A percentile compares a stretch with the other conserved stretches of the same genome.
Conservation (phyloP, 495 filamentous ascomycete genomes). For the Aspergillus taichungensis region DNA sequence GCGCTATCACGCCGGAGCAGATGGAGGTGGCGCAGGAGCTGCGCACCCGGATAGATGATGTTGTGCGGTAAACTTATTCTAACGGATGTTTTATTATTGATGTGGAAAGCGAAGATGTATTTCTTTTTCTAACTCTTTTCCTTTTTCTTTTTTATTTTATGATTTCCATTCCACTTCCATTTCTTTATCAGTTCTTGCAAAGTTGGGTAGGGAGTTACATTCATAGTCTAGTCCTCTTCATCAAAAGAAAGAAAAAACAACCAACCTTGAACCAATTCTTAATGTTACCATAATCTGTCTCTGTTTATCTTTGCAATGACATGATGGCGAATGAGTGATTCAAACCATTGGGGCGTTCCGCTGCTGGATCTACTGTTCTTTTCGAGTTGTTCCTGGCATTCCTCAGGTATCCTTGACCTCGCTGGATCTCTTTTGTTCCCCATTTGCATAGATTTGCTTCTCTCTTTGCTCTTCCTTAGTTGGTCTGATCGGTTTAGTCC, state of each 20-base stretch:
- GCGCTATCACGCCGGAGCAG: slow-evolving; percentile 23
- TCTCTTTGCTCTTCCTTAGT: background rate
- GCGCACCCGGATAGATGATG: slow-evolving; percentile 35
- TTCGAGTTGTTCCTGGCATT: no score
- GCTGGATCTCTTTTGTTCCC: background rate
- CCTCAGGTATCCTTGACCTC: background rate
- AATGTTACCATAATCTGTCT: background rate
- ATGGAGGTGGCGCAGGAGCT: slow-evolving; percentile 28
- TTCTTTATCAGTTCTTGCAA: background rate
- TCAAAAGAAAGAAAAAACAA: no score
- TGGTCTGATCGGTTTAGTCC: background rate
- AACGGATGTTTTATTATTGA: slow-evolving; percentile 6
- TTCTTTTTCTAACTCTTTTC: background rate
- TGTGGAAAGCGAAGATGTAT: background rate
- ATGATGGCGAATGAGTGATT: no score
- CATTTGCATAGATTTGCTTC: background rate
- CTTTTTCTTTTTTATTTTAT: background rate
- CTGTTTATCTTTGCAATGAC: background rate
- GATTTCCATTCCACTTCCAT: no score
- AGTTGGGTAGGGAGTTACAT: no score
- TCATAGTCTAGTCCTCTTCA: no score
- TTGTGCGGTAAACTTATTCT: slow-evolving; percentile 25
- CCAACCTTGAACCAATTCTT: background rate
- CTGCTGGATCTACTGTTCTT: no score
- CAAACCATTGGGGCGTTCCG: no score